Percentiles rank a stretch among this genome's conserved stretches.
phyloP scores from a whole-genome alignment of 192 early-diverging fungal species.

The Oehlia diaphana region DNA sequence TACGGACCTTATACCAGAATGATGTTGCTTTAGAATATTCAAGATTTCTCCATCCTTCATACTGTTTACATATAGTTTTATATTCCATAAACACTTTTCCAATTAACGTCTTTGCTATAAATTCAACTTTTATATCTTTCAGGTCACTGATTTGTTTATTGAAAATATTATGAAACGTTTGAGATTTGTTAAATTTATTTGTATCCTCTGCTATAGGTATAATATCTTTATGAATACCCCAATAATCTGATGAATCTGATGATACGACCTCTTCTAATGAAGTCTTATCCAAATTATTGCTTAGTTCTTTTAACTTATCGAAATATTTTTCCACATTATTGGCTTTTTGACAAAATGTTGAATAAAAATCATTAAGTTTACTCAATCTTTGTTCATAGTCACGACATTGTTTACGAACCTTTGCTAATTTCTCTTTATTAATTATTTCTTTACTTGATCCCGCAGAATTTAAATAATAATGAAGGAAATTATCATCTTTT shows the following conservation, averaged over 20 bases:
- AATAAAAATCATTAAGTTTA: background rate
- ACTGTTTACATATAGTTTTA: background rate
- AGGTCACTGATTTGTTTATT: background rate
- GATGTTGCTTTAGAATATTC: background rate
- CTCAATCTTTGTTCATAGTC: background rate
- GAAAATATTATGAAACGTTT: conserved; percentile 22
- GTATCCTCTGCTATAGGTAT: background rate
- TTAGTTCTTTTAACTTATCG: background rate
- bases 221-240: background rate
- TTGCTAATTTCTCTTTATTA: background rate
- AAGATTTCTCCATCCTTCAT: conserved; percentile 12
- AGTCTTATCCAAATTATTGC: background rate
- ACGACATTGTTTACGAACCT: background rate
- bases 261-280: background rate
- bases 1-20: conserved; percentile 15
- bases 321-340: background rate
- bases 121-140: background rate
- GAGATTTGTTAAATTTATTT: conserved; percentile 4
- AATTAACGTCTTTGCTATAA: background rate
- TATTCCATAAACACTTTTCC: background rate
- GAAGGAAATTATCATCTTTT: background rate
- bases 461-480: background rate
- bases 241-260: background rate
- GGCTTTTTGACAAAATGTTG: background rate
- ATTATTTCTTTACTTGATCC: background rate